These are phyloP conservation scores for Lodderomyces beijingensis DNA, from an alignment of 1,139 yeast species.

Conservation along the genomic window DNA sequence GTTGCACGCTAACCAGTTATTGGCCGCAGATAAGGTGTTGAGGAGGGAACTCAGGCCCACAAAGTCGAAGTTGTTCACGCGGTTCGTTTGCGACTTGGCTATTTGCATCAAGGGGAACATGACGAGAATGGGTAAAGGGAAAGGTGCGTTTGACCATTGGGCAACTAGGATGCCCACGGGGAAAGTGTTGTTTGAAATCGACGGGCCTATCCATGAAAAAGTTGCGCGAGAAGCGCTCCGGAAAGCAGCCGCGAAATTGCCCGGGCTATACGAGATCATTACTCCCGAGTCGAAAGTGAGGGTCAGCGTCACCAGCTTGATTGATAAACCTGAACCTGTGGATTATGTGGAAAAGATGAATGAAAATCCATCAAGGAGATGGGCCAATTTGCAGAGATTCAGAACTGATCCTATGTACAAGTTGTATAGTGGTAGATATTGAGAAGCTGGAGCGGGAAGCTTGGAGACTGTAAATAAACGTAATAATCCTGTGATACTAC, in stretches of 20 bases:
- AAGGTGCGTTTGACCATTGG: constrained; percentile 97
- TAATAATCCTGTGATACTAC: too few relatives aligned
- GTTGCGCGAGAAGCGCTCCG: constrained; percentile 90
- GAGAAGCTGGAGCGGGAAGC: background rate
- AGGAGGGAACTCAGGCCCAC: constrained; percentile 77
- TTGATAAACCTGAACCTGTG: constrained; percentile 41
- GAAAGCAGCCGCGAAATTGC: constrained; percentile 87
- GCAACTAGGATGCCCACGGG: constrained; percentile 96
- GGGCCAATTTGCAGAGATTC: constrained; percentile 45
- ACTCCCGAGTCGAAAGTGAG: constrained; percentile 63
- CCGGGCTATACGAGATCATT: constrained; percentile 88
- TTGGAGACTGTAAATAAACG: background rate
- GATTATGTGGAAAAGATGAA: constrained; percentile 55
- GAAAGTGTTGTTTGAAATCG: constrained; percentile 81
- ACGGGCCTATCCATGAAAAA: constrained; percentile 76
- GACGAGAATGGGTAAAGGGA: constrained; percentile 99
- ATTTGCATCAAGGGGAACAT: constrained; percentile 97
- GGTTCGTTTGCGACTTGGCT: constrained; percentile 81
- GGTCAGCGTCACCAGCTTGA: constrained; percentile 56
- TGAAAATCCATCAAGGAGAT: constrained; percentile 63
- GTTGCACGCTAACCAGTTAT: constrained; percentile 82
- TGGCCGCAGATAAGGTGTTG: constrained; percentile 85
- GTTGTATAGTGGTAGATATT: constrained; percentile 49
- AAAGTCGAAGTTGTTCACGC: constrained; percentile 67
- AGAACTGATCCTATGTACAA: constrained; percentile 45